Evolutionary conservation across 352 stramenopile species (phyloP).

Genomic region (Phytophthora syringae): DNA sequence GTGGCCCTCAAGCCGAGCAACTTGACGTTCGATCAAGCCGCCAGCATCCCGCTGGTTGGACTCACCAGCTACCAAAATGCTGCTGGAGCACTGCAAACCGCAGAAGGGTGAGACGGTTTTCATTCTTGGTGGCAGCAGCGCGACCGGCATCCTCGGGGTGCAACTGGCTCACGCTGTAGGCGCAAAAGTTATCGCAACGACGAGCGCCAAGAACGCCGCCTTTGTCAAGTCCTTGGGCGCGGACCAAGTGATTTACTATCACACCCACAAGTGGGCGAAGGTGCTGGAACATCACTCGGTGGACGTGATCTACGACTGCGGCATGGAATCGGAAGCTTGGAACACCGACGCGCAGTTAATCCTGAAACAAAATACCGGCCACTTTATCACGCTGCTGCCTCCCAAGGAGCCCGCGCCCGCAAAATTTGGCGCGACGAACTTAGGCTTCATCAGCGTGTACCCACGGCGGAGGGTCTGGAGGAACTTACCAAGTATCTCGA

Average conservation of each 20-base stretch:
- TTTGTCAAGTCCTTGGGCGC: conserved; percentile 34
- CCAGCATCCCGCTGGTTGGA: conserved; percentile 36
- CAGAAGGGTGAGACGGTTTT: conserved; percentile 51
- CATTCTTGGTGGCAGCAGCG: conserved; percentile 50
- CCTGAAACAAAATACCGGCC: conserved; percentile 28
- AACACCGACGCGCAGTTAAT: conserved; percentile 32
- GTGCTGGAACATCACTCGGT: conserved; percentile 40
- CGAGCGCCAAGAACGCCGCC: conserved; percentile 39
- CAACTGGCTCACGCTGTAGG: conserved; percentile 48
- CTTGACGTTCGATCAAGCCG: conserved; percentile 49
- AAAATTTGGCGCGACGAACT: conserved; percentile 23
- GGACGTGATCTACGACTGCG: conserved; percentile 52
- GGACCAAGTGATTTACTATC: conserved; percentile 47
- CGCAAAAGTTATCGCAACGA: conserved; percentile 34
- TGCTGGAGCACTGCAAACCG: conserved; percentile 39
- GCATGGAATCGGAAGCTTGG: conserved; percentile 37
- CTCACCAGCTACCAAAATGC: conserved; percentile 53
- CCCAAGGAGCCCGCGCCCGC: conserved; percentile 13
- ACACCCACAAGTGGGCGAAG: conserved; percentile 39
- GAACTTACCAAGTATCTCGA: conserved; percentile 44
- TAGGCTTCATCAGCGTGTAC: conserved; percentile 14
- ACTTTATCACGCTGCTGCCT: conserved; percentile 29
- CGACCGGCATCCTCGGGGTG: conserved; percentile 46
- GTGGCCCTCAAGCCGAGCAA: conserved; percentile 53
- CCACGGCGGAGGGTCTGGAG: conserved; percentile 21